A percentile compares a stretch with the other conserved stretches of the same genome.
These are phyloP conservation scores for Epichloe hybrida DNA, from an alignment of 2,329 filamentous ascomycete species.

Conservation along the genomic window DNA sequence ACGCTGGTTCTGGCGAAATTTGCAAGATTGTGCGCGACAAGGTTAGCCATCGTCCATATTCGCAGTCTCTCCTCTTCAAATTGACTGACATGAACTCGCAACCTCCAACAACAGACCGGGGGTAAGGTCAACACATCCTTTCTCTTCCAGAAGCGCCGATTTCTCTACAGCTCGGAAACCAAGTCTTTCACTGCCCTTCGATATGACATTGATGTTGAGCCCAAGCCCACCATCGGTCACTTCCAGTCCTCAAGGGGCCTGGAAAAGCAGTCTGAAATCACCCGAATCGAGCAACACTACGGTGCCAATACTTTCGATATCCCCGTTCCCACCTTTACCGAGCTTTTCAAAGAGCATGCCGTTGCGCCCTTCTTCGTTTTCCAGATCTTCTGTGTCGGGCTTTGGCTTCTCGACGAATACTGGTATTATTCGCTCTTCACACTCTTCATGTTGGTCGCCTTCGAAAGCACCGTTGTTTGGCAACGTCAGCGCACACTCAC, in stretches of 20 bases:
- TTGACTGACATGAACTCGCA: not conserved
- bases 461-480: slow-evolving; percentile 98
- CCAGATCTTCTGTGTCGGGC: slow-evolving; percentile 93
- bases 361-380: slow-evolving; percentile 99
- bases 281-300: slow-evolving; percentile 79
- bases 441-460: slow-evolving; percentile 92
- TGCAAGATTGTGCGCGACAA: slow-evolving; percentile 68
- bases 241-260: slow-evolving; percentile 78
- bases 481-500: slow-evolving; percentile 89
- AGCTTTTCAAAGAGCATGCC: slow-evolving; percentile 95
- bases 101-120: slow-evolving; percentile 34
- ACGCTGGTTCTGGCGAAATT: slow-evolving; percentile 81
- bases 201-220: slow-evolving; percentile 74
- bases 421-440: slow-evolving; percentile 99
- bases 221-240: slow-evolving; percentile 61
- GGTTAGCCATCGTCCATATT: slow-evolving; percentile 22
- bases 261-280: slow-evolving; percentile 58
- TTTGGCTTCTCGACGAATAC: slow-evolving; percentile 98
- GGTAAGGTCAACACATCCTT: slow-evolving; percentile 73
- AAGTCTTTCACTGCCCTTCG: slow-evolving; percentile 68
- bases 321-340: slow-evolving; percentile 85
- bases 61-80: not conserved
- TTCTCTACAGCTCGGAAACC: slow-evolving; percentile 62
- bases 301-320: slow-evolving; percentile 95
- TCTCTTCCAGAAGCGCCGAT: slow-evolving; percentile 94